Base-by-base conservation (phyloP, 164 flowering plant genomes). In the Malania oleifera region DNA sequence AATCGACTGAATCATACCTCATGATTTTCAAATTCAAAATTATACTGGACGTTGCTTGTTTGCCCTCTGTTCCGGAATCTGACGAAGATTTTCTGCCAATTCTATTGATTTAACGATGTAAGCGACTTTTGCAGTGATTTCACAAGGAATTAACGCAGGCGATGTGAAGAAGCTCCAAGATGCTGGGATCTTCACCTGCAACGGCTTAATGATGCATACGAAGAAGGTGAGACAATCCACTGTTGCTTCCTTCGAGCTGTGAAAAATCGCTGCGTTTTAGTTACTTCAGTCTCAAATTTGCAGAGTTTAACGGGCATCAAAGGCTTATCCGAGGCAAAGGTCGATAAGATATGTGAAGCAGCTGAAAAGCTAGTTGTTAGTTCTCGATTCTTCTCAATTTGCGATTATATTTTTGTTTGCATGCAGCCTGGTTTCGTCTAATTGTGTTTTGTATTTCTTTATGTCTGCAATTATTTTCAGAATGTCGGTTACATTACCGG, bases 181-280 rank as follows among this genome's bases (percentile, higher is more conserved):
- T 74, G 99, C 99, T 38, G 99, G 96, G 48, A 93, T 90, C 61
- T 85, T 82, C 70, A 93, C 99, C 60, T 88, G 96, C 81, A 90
- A 93, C 70, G 99, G 99, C 57, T 73, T 91, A 75, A 88, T 95
- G 99, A 95, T 95, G 99, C 97, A 88, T 58, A 95, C 99, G 5
- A 95, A 85, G 78, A 95, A 95, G 89, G 99, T 88, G 64, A 24
- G 41, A 1, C 1, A 17, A 19, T 17, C 48, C 20, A 40, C 20
- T 41, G 22, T 47, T 52, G 23, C 31, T 56, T 37, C 48, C 5
- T 22, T 17, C 4, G 20, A 29, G 18, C 25, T 17, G 14, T 17
- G 35, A 1, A 52, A 38, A 3, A 5, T 7, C 53, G 57, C 25
- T 13, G 34, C 2, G 14, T 17, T 50, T 59, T 52, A 24, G 29